Base-by-base conservation (phyloP, 2,329 filamentous ascomycete species). In the Seiridium cupressi region DNA sequence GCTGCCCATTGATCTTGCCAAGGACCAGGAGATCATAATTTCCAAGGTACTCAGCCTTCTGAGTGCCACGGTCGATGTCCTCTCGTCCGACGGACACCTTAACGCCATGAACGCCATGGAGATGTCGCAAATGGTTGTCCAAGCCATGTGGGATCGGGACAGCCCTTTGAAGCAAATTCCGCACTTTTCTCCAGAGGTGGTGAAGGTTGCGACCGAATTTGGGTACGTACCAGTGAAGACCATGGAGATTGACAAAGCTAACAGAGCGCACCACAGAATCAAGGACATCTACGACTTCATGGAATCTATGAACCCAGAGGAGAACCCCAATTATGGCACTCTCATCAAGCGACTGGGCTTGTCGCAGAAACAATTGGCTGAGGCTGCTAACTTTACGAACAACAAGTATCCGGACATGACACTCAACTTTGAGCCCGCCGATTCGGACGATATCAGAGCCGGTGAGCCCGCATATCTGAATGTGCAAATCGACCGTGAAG, bases 21-120 rank as follows among this genome's bases (percentile, higher is more conserved):
- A 97, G 75, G 95, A 99, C 68, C 95, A 99, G 72, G 93, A 97
- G 74, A 79, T 91, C 13, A 89, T 99, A 58, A 76, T 99, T 51
- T 86, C 86, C 60, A 96, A 95, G 76, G 87, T 96, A 1, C 82
- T 98, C 59, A 92, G 91, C 70, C 84, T 99, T 9, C 84, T 99
- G 51, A 96, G 91, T 72, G 94, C 95, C 31, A 92, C 90, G 69
- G 95, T 98, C 31, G 95, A 99, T 73, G 93, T 99, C 13, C 84
- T 99, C 42, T 97, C 93, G 8, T 97, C 93, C 0, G 93, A 99
- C 69, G 95, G 94, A 11, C 92, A 97, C 69, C 84, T 99, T 63
- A 99, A 99, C 72, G 94, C 95, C 62, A 96, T 97, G 89, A 93
- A 90, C 69, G 95, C 95, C 35, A 99, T 99, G 94, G 95, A 99